phyloP scores from a whole-genome alignment of 129 eudicot genomes.

The Ambrosia artemisiifolia region DNA sequence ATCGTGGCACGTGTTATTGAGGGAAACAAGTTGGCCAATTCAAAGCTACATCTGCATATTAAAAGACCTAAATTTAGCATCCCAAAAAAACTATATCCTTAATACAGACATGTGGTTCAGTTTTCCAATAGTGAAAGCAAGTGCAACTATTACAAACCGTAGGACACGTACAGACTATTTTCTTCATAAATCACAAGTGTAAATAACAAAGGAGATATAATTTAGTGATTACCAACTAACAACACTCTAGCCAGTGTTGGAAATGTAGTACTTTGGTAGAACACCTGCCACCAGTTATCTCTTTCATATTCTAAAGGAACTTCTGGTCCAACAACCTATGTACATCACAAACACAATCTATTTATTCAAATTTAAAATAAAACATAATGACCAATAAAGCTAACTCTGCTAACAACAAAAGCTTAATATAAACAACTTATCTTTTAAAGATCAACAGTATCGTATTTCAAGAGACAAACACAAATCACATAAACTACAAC shows the following conservation, averaged over 20 bases:
- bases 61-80: constrained; percentile 23
- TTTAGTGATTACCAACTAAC: constrained; percentile 51
- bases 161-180: neutral
- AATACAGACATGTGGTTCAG: neutral
- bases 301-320: constrained; percentile 45
- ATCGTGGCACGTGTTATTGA: too few species aligned
- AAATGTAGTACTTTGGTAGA: constrained; percentile 67
- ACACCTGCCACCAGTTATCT: constrained; percentile 55
- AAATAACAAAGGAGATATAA: neutral
- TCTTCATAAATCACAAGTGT: neutral
- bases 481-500: neutral
- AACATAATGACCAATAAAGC: neutral
- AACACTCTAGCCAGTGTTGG: constrained; percentile 63
- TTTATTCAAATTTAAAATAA: too few species aligned
- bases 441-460: neutral
- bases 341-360: neutral
- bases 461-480: neutral
- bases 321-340: constrained; percentile 44
- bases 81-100: too few species aligned
- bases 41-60: constrained; percentile 68
- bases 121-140: neutral
- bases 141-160: neutral
- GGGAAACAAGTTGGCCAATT: constrained; percentile 86
- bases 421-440: neutral
- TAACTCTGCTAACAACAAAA: neutral